Percentiles rank a stretch among this genome's conserved stretches.
Evolutionary conservation across 2,329 filamentous ascomycete genomes (phyloP).

Genomic region (Aspergillus sp.): DNA sequence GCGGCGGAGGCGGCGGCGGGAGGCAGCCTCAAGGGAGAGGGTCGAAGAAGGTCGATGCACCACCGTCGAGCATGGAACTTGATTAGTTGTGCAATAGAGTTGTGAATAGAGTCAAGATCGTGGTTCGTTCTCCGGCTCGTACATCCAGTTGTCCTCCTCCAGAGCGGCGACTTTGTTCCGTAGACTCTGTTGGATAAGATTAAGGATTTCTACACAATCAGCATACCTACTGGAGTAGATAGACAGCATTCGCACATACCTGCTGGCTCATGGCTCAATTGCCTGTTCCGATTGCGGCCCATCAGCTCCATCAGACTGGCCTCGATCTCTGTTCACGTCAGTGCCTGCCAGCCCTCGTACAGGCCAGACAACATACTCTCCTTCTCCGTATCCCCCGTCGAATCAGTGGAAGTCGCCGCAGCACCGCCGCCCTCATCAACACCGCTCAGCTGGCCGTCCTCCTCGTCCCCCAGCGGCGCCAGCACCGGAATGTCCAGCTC

Average conservation of each 20-base stretch:
- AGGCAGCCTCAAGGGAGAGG: constrained; percentile 24
- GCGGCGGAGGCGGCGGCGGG: constrained; percentile 34
- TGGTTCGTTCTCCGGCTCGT: constrained; percentile 56
- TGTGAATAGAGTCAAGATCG: constrained; percentile 15
- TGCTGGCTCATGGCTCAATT: constrained; percentile 54
- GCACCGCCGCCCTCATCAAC: constrained; percentile 42
- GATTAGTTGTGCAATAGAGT: constrained; percentile 25
- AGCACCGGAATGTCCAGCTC: constrained; percentile 37
- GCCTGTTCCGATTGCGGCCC: constrained; percentile 32
- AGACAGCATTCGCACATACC: constrained; percentile 40
- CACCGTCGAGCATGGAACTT: constrained; percentile 36
- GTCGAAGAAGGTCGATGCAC: constrained; percentile 40
- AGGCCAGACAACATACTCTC: constrained; percentile 30
- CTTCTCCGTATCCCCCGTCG: constrained; percentile 39
- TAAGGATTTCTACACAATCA: constrained; percentile 51
- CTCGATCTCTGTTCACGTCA: constrained; percentile 32
- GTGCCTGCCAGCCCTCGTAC: too few species aligned
- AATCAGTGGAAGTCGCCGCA: constrained; percentile 48
- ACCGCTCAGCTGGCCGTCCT: constrained; percentile 33
- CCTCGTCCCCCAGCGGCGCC: constrained; percentile 26
- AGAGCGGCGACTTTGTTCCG: constrained; percentile 63
- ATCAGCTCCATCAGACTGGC: constrained; percentile 37
- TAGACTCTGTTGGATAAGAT: constrained; percentile 60
- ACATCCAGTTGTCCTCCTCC: constrained; percentile 87
- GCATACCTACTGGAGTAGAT: too few species aligned